Base-by-base conservation (phyloP, 176 grass and related monocot species). In the Tillandsia fasciculata region DNA sequence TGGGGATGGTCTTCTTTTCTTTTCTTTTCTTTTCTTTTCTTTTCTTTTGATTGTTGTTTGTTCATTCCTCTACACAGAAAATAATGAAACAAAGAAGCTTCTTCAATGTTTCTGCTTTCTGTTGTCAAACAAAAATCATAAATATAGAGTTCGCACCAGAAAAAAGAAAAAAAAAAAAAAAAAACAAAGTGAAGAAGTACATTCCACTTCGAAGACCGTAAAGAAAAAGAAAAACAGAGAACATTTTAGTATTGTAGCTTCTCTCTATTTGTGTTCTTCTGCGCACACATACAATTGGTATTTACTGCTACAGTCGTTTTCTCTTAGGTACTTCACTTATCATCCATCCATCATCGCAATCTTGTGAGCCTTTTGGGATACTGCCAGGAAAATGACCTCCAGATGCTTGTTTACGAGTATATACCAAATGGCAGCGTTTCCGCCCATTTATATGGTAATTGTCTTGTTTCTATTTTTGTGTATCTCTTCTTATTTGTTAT, bases 381-480 rank as follows among this genome's bases (percentile, higher is more conserved):
- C 73, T 93, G 79, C 79, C 95, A 93, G 63, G 87, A 99, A 70
- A 66, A 86, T 71, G 76, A 76, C 76, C 66, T 84, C 68, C 95
- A 99, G 63, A 99, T 90, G 89, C 90, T 99, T 82, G 75, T 99
- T 56, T 99, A 93, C 15, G 90, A 99, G 69, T 94, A 99, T 76
- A 72, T 99, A 76, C 82, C 90, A 59, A 93, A 90, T 76, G 95
- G 82, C 76, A 99, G 84, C 20, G 78, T 90, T 50, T 93, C 90
- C 26, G 70, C 82, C 69, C 84, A 93, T 84, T 83, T 99, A 77
- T 86, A 90, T 80, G 95, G 95, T 99, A 52, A 81, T 82, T 84
- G 49, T 42, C 52, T 83, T 63, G 23, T 71, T 24, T 48, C 5
- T 61, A 52, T 50, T 23, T 54, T 65, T 72, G 8, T 64, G 26